Evolutionary conservation across 148 eudicot species (phyloP), one percentile per base, ranked within the genome.

Genomic region (Talinum fruticosum): DNA sequence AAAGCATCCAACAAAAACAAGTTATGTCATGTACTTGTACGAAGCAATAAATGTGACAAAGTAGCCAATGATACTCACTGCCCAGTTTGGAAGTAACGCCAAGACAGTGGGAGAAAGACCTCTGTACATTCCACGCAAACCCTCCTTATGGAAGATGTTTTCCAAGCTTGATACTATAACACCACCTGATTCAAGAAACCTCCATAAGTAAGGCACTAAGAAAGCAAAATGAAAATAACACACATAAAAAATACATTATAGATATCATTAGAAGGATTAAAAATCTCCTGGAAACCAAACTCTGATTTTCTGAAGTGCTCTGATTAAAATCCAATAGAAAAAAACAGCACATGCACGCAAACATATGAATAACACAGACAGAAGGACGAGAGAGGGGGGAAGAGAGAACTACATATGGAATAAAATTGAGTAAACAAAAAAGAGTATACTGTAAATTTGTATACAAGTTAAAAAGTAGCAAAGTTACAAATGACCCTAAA

Each of bases 61-160:
- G 18, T 45, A 62, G 62, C 36, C 8, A 75, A 53, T 54, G 75
- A 19, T 36, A 85, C 97, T 88, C 80, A 96, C 99, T 24, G 99
- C 99, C 99, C 99, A 96, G 71, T 93, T 96, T 8, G 99, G 98
- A 88, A 96, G 95, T 83, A 96, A 77, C 30, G 99, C 99, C 77
- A 96, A 83, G 67, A 96, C 88, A 35, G 99, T 96, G 5, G 99
- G 99, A 32, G 99, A 84, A 28, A 96, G 95, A 38, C 99, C 99
- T 54, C 99, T 92, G 76, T 96, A 96, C 97, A 96, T 93, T 57
- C 99, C 99, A 79, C 98, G 97, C 77, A 91, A 72, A 32, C 99
- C 99, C 80, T 96, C 97, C 87, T 79, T 93, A 21, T 81, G 90
- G 71, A 93, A 89, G 80, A 96, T 91, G 76, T 89, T 90, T 78